Conservation (phyloP, 208 protist genomes). For the Wallacemonas sp. region DNA sequence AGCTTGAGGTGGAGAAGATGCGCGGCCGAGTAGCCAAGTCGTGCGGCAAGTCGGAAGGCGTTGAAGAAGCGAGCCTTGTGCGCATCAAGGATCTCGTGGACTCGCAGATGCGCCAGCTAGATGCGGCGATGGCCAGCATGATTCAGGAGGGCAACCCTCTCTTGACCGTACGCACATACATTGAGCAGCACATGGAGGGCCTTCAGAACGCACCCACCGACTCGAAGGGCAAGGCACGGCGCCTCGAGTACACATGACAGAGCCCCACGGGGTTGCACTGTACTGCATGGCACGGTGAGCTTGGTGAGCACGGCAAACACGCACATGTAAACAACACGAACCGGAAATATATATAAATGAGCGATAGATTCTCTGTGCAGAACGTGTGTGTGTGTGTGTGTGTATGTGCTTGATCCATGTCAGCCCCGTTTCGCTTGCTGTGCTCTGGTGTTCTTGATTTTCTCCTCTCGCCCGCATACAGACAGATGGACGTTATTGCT, state of each 20-base stretch:
- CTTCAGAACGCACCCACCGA: constrained; percentile 17
- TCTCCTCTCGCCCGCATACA: too few relatives aligned
- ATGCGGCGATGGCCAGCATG: constrained; percentile 36
- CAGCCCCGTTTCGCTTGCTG: too few relatives aligned
- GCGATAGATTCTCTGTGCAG: background rate
- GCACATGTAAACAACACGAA: too few relatives aligned
- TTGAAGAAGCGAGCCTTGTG: constrained; percentile 69
- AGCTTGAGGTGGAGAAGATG: constrained; percentile 63
- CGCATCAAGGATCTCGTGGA: constrained; percentile 75
- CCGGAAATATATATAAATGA: too few relatives aligned
- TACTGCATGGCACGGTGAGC: too few relatives aligned
- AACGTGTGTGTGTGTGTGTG: background rate
- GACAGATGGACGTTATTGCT: too few relatives aligned
- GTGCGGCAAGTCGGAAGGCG: constrained; percentile 45
- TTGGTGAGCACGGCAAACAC: too few relatives aligned
- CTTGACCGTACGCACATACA: constrained; percentile 28
- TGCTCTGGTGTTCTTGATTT: too few relatives aligned
- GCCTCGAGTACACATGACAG: constrained; percentile 36
- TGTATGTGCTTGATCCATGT: background rate
- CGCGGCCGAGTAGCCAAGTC: constrained; percentile 54
- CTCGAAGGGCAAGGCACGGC: constrained; percentile 19
- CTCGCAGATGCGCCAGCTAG: constrained; percentile 56
- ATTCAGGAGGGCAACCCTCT: constrained; percentile 38
- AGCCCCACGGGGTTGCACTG: too few relatives aligned
- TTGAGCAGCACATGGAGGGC: constrained; percentile 30